Conservation (phyloP, 345 rosid genomes). For the Ceriops zippeliana region DNA sequence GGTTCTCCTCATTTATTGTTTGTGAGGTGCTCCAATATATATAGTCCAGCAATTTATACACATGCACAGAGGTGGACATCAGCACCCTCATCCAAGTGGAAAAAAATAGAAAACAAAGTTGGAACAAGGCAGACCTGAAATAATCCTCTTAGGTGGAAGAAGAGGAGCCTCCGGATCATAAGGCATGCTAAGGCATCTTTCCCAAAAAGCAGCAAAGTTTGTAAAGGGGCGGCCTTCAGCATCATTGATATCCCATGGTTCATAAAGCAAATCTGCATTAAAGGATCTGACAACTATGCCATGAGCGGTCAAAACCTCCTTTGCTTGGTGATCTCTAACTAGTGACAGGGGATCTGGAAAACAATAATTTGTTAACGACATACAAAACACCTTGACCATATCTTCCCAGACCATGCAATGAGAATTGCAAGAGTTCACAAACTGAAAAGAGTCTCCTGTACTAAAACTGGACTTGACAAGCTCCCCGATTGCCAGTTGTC, state of each 20-base stretch:
- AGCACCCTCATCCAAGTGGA: not conserved
- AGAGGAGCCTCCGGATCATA: constrained; percentile 96
- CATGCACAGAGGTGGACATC: not conserved
- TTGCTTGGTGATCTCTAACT: constrained; percentile 91
- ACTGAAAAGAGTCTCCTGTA: constrained; percentile 1
- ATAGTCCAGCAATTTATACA: not conserved
- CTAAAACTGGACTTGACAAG: not conserved
- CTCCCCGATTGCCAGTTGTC: not conserved
- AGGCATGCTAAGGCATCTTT: constrained; percentile 92
- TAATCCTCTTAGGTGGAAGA: constrained; percentile 92
- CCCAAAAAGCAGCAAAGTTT: constrained; percentile 85
- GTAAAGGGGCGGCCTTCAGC: constrained; percentile 68
- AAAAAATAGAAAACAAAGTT: not conserved
- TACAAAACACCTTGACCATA: not conserved
- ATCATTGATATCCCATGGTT: constrained; percentile 96
- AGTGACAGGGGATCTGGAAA: constrained; percentile 86
- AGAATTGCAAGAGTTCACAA: constrained; percentile 8
- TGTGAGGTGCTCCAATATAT: not conserved
- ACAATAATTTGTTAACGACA: constrained; percentile 21
- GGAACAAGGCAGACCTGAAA: constrained; percentile 56
- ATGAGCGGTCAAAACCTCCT: constrained; percentile 63
- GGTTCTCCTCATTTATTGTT: not conserved
- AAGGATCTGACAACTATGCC: constrained; percentile 77
- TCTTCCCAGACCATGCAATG: not conserved
- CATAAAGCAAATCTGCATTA: constrained; percentile 95